Base-by-base conservation (phyloP, 495 filamentous ascomycete species). In the Penicillium steckii region DNA sequence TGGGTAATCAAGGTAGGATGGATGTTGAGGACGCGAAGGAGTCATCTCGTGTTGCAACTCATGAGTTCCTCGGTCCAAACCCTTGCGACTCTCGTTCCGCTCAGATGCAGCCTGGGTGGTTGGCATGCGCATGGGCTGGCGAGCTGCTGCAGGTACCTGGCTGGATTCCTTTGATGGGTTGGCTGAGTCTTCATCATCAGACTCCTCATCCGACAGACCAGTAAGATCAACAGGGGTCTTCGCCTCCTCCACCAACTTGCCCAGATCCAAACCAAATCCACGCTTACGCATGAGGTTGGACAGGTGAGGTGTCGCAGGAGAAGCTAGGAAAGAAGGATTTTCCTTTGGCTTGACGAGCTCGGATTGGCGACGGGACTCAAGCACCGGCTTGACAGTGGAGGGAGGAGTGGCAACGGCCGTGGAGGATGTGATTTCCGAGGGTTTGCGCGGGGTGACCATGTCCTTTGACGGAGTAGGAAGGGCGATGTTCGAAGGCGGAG, bases 291-390 rank as follows among this genome's bases (percentile, higher is more conserved):
- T 80, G 47, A 90, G 65, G 9, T 80, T 79, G 26, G 89, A 91
- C 10, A 96, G 77, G 66, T 90, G 81, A 6, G 91, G 91, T 3
- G 84, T 85, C n/a, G 81, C 80, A 12, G 84, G 72, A 10, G 89
- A 89, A 17, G 80, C 79, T 21, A 60, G 53, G 55, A 72, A 73
- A 1, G 63, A 51, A 1, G 63, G 58, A 25, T 62, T 62, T 1
- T 48, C 13, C n/a, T 50, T 24, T 9, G 52, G 24, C 24, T 60
- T 64, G 37, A 56, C 52, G 3, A 48, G 37, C 26, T 42, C 50
- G 3, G 61, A 35, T 45, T 33, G 54, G 12, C 44, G 56, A 19
- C 42, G 61, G 4, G 56, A 48, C 17, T 51, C 46, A 7, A 24
- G 44, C 15, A 49, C 27, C 10, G 44, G 48, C 17, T 52, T 50